A percentile compares a stretch with the other conserved stretches of the same genome.
Conservation (phyloP, 83 land plant species). For the Diphasiastrum complanatum region DNA sequence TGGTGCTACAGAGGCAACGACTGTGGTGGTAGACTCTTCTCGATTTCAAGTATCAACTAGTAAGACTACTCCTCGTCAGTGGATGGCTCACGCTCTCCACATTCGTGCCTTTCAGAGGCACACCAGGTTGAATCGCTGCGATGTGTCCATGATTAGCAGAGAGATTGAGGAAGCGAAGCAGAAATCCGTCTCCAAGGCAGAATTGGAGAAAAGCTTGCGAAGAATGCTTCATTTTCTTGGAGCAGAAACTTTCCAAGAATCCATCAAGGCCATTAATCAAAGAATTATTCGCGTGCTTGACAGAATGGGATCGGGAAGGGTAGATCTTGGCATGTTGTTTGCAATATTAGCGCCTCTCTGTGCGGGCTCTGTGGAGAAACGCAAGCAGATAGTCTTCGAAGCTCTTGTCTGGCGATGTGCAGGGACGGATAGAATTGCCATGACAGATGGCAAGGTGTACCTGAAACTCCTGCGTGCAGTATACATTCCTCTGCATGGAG, state of each 20-base stretch:
- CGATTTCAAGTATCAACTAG: slow-evolving; percentile 55
- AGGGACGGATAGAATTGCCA: not conserved
- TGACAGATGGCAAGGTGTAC: not conserved
- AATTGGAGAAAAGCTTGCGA: slow-evolving; percentile 58
- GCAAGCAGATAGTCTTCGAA: slow-evolving; percentile 77
- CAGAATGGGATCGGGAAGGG: slow-evolving; percentile 64
- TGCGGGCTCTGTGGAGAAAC: slow-evolving; percentile 63
- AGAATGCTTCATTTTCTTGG: slow-evolving; percentile 57
- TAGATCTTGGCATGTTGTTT: slow-evolving; percentile 83
- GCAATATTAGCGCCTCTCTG: slow-evolving; percentile 81
- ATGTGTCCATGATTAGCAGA: slow-evolving; percentile 46
- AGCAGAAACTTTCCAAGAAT: slow-evolving; percentile 77
- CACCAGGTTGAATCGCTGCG: slow-evolving; percentile 57
- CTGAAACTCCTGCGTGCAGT: slow-evolving; percentile 7
- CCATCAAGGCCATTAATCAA: slow-evolving; percentile 81
- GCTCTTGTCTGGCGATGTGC: slow-evolving; percentile 80
- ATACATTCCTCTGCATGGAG: not conserved
- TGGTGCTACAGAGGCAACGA: slow-evolving; percentile 21
- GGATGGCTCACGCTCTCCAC: slow-evolving; percentile 55
- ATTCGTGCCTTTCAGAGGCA: slow-evolving; percentile 83
- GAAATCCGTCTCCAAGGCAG: slow-evolving; percentile 74
- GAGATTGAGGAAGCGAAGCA: slow-evolving; percentile 52
- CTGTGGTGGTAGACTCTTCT: slow-evolving; percentile 48
- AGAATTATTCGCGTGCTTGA: slow-evolving; percentile 65
- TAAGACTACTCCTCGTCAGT: slow-evolving; percentile 62